These are phyloP conservation scores for Kwoniella heveanensis DNA, from an alignment of 768 basidiomycete species.

Conservation along the genomic window DNA sequence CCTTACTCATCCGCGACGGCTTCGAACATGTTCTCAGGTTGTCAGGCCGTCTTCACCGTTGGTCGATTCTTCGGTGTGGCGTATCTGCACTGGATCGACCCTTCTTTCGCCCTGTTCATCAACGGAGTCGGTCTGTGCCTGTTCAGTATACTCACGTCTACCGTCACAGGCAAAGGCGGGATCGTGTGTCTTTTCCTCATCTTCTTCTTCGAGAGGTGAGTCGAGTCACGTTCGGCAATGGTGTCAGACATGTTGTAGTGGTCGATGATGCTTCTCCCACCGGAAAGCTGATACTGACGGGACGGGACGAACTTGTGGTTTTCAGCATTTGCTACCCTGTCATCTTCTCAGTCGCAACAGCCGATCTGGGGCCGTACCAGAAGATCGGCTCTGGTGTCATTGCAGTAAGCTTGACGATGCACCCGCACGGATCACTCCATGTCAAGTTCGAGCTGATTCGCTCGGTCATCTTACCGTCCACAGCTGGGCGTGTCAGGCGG, in stretches of 20 bases:
- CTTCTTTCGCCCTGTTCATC: slow-evolving; percentile 34
- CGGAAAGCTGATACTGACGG: not conserved
- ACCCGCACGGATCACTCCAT: too few relatives aligned
- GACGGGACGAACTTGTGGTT: not conserved
- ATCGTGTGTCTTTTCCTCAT: slow-evolving; percentile 45
- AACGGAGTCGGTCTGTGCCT: slow-evolving; percentile 36
- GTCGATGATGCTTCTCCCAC: not conserved
- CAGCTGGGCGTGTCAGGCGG: slow-evolving; percentile 28
- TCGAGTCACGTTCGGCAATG: too few relatives aligned
- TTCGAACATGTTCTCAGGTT: slow-evolving; percentile 40
- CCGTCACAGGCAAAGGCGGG: slow-evolving; percentile 35
- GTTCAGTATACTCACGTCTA: slow-evolving; percentile 42
- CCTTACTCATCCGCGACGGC: slow-evolving; percentile 26
- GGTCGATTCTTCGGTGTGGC: slow-evolving; percentile 44
- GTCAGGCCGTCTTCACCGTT: slow-evolving; percentile 36
- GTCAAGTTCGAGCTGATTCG: too few relatives aligned
- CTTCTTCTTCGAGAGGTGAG: slow-evolving; percentile 41
- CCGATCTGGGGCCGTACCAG: slow-evolving; percentile 28
- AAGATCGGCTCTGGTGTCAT: slow-evolving; percentile 32
- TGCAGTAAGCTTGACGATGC: slow-evolving; percentile 13
- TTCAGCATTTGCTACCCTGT: slow-evolving; percentile 26
- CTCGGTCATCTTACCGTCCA: too few relatives aligned
- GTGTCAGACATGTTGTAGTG: too few relatives aligned
- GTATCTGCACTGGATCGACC: slow-evolving; percentile 32
- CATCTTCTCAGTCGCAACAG: slow-evolving; percentile 33